These are phyloP conservation scores for Cercospora citrullina DNA, from an alignment of 2,329 filamentous ascomycete genomes.

Conservation along the genomic window DNA sequence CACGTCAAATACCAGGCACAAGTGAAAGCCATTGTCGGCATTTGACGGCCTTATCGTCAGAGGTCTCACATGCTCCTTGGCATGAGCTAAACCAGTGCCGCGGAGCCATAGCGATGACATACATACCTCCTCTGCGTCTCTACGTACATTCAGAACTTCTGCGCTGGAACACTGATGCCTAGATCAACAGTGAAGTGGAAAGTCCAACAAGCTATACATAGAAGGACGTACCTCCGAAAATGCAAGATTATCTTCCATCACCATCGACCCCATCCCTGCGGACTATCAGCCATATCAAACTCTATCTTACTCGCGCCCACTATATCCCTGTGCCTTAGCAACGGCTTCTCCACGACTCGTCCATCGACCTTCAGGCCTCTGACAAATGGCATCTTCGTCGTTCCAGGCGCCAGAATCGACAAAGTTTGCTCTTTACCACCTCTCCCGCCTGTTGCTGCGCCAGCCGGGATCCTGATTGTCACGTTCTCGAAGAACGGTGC, in stretches of 20 bases:
- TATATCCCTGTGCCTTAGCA: conserved; percentile 46
- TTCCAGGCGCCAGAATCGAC: conserved; percentile 47
- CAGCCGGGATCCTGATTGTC: conserved; percentile 42
- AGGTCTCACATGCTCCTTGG: conserved; percentile 3
- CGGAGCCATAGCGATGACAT: neutral
- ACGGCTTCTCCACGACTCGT: conserved; percentile 35
- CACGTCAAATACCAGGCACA: neutral
- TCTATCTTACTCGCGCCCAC: conserved; percentile 43
- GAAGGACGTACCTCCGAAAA: neutral
- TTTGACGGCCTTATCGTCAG: neutral
- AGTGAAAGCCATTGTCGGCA: neutral
- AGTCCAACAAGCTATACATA: too few species aligned
- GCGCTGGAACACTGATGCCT: neutral
- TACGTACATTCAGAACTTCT: neutral
- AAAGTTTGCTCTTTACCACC: conserved; percentile 34
- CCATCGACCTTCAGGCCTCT: conserved; percentile 47
- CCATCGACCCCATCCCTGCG: conserved; percentile 39
- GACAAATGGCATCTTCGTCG: conserved; percentile 45
- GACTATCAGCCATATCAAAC: conserved; percentile 49
- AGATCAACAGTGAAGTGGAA: neutral
- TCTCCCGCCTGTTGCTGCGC: conserved; percentile 36
- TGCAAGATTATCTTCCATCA: neutral
- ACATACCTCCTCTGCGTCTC: too few species aligned
- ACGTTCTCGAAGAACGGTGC: conserved; percentile 51
- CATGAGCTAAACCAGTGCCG: neutral